Conservation (phyloP, 2,329 filamentous ascomycete genomes). For the Pseudogymnoascus sp. region DNA sequence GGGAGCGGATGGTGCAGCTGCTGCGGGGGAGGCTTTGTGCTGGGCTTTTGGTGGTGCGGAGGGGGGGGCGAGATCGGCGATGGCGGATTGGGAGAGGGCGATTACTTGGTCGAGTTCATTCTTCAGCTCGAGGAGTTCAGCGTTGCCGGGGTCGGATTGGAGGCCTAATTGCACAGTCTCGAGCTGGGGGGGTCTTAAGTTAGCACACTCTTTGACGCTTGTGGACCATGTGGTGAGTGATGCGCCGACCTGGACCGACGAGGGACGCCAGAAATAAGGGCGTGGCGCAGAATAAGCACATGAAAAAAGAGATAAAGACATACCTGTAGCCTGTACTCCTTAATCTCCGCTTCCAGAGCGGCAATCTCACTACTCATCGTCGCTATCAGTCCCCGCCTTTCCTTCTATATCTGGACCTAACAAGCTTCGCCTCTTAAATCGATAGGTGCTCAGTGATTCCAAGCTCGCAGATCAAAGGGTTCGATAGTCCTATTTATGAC, state of each 20-base stretch:
- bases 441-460: background rate
- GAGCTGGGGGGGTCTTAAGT: constrained; percentile 44
- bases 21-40: background rate
- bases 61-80: constrained; percentile 68
- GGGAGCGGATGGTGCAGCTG: constrained; percentile 47
- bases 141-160: constrained; percentile 72
- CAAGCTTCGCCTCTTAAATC: background rate
- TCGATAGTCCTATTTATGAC: background rate
- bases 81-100: constrained; percentile 67
- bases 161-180: constrained; percentile 71
- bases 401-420: background rate
- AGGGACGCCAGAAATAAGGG: background rate
- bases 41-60: constrained; percentile 31
- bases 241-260: background rate
- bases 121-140: constrained; percentile 69
- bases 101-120: constrained; percentile 78
- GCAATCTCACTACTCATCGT: constrained; percentile 26
- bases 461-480: background rate
- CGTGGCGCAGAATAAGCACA: background rate
- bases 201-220: constrained; percentile 10
- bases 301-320: constrained; percentile 5
- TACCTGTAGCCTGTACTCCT: constrained; percentile 55
- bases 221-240: background rate
- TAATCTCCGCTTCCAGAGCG: constrained; percentile 39
- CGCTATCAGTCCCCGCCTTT: background rate